Percentiles rank a stretch among this genome's conserved stretches.
Conservation (phyloP, 305 asterid genomes). For the Rubia balearica region DNA sequence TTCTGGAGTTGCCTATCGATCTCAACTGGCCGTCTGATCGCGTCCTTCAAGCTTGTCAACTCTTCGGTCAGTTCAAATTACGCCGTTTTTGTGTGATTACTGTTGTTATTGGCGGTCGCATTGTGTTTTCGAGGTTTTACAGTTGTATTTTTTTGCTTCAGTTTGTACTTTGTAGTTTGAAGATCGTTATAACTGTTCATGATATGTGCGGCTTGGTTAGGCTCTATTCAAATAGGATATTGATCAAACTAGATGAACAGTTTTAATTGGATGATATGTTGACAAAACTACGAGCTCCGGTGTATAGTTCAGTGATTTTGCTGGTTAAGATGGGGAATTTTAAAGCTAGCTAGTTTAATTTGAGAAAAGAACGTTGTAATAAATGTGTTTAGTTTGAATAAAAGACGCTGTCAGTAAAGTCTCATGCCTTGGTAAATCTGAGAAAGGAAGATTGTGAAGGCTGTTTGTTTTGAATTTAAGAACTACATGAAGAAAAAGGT, state of each 20-base stretch:
- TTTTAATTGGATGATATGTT: not conserved
- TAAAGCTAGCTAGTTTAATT: not conserved
- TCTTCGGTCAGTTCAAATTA: constrained; percentile 46
- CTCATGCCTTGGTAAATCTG: not conserved
- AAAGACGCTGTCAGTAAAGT: not conserved
- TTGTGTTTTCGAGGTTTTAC: not conserved
- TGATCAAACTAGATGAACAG: constrained; percentile 1
- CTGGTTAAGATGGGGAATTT: not conserved
- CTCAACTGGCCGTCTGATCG: constrained; percentile 83
- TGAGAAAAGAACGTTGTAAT: not conserved
- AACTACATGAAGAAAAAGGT: not conserved
- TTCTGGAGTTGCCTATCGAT: constrained; percentile 70
- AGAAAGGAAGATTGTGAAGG: not conserved
- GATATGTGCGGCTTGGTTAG: not conserved
- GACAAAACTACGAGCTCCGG: not conserved
- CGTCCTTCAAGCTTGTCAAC: constrained; percentile 62
- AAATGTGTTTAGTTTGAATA: not conserved
- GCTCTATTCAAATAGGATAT: not conserved
- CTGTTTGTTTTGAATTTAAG: too few relatives aligned
- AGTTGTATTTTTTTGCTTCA: not conserved
- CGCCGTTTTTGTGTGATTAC: not conserved
- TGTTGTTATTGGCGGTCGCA: constrained; percentile 5
- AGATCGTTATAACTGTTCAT: not conserved
- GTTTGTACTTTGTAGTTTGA: not conserved
- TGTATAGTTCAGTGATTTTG: not conserved